Evolutionary conservation across 768 basidiomycete genomes (phyloP).

Genomic region (Mycena polygramma): DNA sequence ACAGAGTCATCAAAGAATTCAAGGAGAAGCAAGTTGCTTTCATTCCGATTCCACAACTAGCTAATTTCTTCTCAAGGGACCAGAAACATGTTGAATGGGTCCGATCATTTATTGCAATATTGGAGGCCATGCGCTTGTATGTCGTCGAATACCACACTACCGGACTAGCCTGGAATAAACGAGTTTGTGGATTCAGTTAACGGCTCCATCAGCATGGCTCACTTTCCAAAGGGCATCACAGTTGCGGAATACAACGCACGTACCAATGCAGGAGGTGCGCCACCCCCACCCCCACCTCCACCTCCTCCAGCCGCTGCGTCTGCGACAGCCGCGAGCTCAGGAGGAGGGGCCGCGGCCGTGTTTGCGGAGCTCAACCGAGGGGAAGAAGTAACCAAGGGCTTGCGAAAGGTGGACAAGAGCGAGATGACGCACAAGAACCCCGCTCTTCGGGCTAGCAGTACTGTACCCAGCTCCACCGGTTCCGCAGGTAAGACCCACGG

Average conservation of each 20-base stretch:
- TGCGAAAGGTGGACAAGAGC: slow-evolving; percentile 95
- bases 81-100: slow-evolving; percentile 92
- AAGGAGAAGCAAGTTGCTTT: slow-evolving; percentile 84
- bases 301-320: slow-evolving; percentile 61
- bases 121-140: slow-evolving; percentile 88
- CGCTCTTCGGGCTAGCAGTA: slow-evolving; percentile 76
- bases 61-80: slow-evolving; percentile 66
- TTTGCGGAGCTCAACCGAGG: slow-evolving; percentile 94
- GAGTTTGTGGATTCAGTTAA: slow-evolving; percentile 57
- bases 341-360: slow-evolving; percentile 79
- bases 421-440: slow-evolving; percentile 99
- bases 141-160: slow-evolving; percentile 88
- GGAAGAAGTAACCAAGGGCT: slow-evolving; percentile 87
- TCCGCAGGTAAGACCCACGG: slow-evolving; percentile 44
- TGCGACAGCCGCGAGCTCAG: slow-evolving; percentile 50
- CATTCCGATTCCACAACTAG: not conserved
- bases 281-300: slow-evolving; percentile 66
- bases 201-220: slow-evolving; percentile 12
- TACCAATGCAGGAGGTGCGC: slow-evolving; percentile 49
- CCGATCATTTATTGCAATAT: slow-evolving; percentile 71
- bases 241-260: slow-evolving; percentile 64
- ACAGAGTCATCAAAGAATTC: slow-evolving; percentile 91
- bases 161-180: slow-evolving; percentile 90
- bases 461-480: slow-evolving; percentile 55
- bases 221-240: slow-evolving; percentile 62